A percentile compares a stretch with the other conserved stretches of the same genome.
Evolutionary conservation across 176 grass and related monocot species (phyloP).

Genomic region (Phyllostachys edulis): DNA sequence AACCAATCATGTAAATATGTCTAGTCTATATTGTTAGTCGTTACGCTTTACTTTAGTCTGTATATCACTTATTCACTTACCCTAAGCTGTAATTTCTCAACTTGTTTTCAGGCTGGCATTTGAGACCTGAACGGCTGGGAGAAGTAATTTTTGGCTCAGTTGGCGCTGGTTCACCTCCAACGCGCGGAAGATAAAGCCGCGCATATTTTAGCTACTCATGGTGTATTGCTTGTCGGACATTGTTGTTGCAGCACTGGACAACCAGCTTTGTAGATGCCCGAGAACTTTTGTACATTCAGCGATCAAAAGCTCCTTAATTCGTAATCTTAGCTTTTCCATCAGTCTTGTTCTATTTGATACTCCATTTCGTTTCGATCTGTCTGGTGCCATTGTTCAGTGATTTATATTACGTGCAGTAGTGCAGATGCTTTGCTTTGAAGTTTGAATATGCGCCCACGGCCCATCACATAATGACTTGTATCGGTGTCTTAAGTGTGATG

Average conservation of each 20-base stretch:
- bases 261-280: background rate
- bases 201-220: background rate
- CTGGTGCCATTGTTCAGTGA: too few relatives aligned
- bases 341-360: background rate
- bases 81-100: background rate
- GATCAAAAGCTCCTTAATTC: background rate
- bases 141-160: background rate
- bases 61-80: too few relatives aligned
- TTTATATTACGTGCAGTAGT: too few relatives aligned
- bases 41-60: background rate
- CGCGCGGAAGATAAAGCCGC: too few relatives aligned
- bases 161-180: background rate
- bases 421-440: too few relatives aligned
- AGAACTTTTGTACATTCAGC: background rate
- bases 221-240: background rate
- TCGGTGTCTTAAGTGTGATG: too few relatives aligned
- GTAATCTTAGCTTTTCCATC: background rate
- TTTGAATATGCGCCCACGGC: too few relatives aligned
- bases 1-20: too few relatives aligned
- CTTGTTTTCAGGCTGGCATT: background rate
- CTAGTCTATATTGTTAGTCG: too few relatives aligned
- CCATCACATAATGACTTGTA: too few relatives aligned
- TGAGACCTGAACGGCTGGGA: background rate
- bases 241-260: background rate
- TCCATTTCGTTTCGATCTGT: background rate